Conservation (phyloP, 1,139 yeast species). For the Wickerhamomyces sp. region DNA sequence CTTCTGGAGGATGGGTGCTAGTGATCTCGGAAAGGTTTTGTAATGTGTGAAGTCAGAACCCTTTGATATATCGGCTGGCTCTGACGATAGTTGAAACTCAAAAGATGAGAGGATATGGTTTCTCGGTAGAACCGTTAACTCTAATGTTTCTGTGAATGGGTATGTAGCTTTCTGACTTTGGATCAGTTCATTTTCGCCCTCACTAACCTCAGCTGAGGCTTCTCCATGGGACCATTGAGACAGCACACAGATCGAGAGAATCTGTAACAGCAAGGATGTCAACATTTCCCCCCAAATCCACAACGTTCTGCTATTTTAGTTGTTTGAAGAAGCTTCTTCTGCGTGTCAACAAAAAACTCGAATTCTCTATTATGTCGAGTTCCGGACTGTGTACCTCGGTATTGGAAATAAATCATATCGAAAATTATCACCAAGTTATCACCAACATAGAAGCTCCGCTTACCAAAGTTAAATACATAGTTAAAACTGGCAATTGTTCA, state of each 20-base stretch:
- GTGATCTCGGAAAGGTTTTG: conserved; percentile 70
- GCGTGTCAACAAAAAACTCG: no score
- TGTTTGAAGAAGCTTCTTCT: no score
- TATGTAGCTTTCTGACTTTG: conserved; percentile 17
- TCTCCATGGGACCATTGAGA: neutral
- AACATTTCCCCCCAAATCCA: no score
- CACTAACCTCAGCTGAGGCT: neutral
- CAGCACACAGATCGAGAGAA: neutral
- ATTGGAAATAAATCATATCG: no score
- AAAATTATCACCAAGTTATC: no score
- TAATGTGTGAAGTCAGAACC: conserved; percentile 44
- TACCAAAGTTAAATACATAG: no score
- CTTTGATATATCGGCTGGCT: conserved; percentile 29
- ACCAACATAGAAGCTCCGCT: no score
- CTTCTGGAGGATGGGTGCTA: conserved; percentile 70
- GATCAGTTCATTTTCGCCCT: neutral
- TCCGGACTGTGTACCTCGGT: no score
- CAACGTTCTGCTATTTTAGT: no score
- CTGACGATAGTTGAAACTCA: conserved; percentile 59
- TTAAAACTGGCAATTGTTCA: neutral
- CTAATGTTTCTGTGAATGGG: conserved; percentile 55
- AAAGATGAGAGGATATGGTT: conserved; percentile 67
- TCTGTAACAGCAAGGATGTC: no score
- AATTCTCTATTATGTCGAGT: no score
- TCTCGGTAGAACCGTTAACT: conserved; percentile 63